Evolutionary conservation across 2,329 filamentous ascomycete genomes (phyloP).

Genomic region (Polytolypa hystricis): DNA sequence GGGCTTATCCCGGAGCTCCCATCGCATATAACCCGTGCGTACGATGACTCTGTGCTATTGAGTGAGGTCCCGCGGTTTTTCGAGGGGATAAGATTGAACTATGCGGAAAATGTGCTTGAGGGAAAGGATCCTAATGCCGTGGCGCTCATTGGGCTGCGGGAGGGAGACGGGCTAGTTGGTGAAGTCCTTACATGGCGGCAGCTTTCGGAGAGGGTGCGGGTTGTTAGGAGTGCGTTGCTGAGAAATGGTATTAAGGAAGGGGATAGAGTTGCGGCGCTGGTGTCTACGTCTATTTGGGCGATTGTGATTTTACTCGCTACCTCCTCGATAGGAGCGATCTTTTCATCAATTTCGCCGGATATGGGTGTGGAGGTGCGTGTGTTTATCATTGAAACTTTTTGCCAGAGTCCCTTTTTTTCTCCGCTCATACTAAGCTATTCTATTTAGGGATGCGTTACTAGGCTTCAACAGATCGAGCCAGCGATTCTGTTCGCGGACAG

Average conservation of each 20-base stretch:
- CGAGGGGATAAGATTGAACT: slow-evolving; percentile 26
- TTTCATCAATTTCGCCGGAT: slow-evolving; percentile 35
- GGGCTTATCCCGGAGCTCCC: slow-evolving; percentile 26
- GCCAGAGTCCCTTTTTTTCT: no score
- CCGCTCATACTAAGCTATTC: no score
- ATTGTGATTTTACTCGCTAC: slow-evolving; percentile 33
- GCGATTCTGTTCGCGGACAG: slow-evolving; percentile 32
- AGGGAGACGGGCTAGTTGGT: slow-evolving; percentile 26
- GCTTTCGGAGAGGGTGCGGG: slow-evolving; percentile 28
- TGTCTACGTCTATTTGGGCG: slow-evolving; percentile 33
- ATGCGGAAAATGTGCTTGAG: slow-evolving; percentile 31
- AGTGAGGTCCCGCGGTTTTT: slow-evolving; percentile 31
- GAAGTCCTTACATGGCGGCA: slow-evolving; percentile 31
- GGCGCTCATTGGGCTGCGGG: slow-evolving; percentile 31
- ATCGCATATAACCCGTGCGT: slow-evolving; percentile 23
- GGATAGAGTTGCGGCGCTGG: slow-evolving; percentile 31
- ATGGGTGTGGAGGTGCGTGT: slow-evolving; percentile 25
- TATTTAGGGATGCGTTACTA: slow-evolving; percentile 21
- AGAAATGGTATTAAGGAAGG: slow-evolving; percentile 27
- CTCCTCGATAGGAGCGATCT: slow-evolving; percentile 34
- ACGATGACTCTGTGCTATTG: slow-evolving; percentile 27
- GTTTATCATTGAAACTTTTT: background rate
- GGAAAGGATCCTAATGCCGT: slow-evolving; percentile 24
- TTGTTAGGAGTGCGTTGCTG: slow-evolving; percentile 28
- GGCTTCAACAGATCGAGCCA: slow-evolving; percentile 31